Percentiles rank a stretch among this genome's conserved stretches.
Evolutionary conservation across 1,139 yeast genomes (phyloP).

Genomic region (Sugiyamaella sp.): DNA sequence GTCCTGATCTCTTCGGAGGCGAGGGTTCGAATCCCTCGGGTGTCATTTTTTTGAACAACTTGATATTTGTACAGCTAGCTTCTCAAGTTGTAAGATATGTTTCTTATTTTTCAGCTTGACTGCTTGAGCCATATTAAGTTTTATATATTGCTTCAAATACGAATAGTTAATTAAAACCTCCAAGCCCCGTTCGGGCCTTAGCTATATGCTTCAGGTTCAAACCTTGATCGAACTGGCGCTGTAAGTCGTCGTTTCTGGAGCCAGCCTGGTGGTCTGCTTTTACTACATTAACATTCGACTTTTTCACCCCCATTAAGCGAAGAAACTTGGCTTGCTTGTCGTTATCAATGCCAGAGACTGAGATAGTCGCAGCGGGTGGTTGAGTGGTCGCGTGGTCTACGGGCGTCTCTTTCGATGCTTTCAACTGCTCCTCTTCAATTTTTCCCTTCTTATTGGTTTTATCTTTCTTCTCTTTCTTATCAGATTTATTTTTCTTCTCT

Average conservation of each 20-base stretch:
- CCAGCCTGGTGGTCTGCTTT: constrained; percentile 13
- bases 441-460: not conserved
- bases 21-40: constrained; percentile 44
- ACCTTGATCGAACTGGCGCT: constrained; percentile 34
- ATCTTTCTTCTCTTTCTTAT: not conserved
- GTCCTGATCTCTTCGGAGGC: constrained; percentile 44
- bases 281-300: constrained; percentile 25
- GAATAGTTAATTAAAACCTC: constrained; percentile 22
- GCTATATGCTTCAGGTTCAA: constrained; percentile 26
- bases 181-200: constrained; percentile 31
- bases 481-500: constrained; percentile 46
- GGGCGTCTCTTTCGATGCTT: not conserved
- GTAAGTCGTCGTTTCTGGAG: constrained; percentile 24
- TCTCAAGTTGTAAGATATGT: no score
- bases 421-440: not conserved
- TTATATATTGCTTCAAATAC: not conserved
- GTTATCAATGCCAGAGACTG: constrained; percentile 33
- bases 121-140: not conserved
- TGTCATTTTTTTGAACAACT: constrained; percentile 38
- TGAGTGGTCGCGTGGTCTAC: not conserved
- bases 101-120: no score
- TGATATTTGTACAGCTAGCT: no score
- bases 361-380: constrained; percentile 18
- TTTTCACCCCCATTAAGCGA: constrained; percentile 35
- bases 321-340: constrained; percentile 33